Evolutionary conservation across 805 yeast species (phyloP).

Genomic region (Ogataea pignaliae): DNA sequence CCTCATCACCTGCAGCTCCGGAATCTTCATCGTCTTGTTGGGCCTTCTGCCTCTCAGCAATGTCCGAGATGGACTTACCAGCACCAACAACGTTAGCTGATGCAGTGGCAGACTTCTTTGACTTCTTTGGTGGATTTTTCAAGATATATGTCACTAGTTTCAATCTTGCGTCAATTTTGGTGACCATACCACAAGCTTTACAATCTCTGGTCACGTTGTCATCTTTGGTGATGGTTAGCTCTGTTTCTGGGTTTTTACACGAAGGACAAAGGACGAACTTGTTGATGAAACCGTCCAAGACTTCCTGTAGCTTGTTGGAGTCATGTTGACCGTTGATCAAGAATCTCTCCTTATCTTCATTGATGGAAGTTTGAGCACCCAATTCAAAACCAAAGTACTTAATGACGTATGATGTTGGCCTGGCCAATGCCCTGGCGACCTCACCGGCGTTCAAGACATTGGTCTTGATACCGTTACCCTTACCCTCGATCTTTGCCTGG

Average conservation of each 20-base stretch:
- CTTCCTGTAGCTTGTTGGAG: constrained; percentile 84
- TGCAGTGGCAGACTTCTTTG: constrained; percentile 81
- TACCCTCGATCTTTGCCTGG: constrained; percentile 95
- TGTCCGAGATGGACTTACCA: constrained; percentile 75
- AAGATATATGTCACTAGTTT: constrained; percentile 81
- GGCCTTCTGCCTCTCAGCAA: constrained; percentile 50
- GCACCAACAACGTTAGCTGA: constrained; percentile 87
- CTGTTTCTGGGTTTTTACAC: constrained; percentile 98
- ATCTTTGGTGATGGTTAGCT: constrained; percentile 70
- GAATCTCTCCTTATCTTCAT: constrained; percentile 78
- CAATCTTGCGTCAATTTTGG: constrained; percentile 78
- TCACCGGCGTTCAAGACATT: constrained; percentile 86
- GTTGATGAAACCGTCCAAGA: constrained; percentile 88
- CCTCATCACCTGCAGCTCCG: constrained; percentile 34
- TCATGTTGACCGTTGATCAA: constrained; percentile 95
- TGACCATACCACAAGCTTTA: constrained; percentile 95
- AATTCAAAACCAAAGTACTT: constrained; percentile 95
- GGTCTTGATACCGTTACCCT: constrained; percentile 99
- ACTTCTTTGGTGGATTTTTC: constrained; percentile 83
- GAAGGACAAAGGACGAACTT: constrained; percentile 91
- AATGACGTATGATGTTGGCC: constrained; percentile 89
- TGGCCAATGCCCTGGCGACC: constrained; percentile 88
- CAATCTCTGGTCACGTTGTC: constrained; percentile 84
- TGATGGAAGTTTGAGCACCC: constrained; percentile 90
- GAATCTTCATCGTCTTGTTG: constrained; percentile 32